These are phyloP conservation scores for Picochlorum sp. DNA, from an alignment of 139 green algal genomes.

Conservation along the genomic window DNA sequence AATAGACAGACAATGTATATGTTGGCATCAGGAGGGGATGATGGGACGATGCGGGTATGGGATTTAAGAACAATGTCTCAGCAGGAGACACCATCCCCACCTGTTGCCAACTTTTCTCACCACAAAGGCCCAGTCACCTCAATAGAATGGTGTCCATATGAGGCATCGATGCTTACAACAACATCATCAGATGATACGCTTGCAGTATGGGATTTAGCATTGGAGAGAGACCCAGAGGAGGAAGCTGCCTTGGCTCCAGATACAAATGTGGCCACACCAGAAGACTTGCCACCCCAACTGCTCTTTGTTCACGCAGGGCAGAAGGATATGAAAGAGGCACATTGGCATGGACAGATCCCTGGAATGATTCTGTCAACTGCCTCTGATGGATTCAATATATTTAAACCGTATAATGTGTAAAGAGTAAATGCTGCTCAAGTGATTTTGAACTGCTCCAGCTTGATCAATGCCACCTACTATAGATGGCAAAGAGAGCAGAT, in stretches of 20 bases:
- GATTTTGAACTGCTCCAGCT: no score
- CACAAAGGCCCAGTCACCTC: constrained; percentile 67
- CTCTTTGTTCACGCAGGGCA: constrained; percentile 94
- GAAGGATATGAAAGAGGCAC: constrained; percentile 88
- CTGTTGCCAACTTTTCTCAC: constrained; percentile 67
- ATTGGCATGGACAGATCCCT: constrained; percentile 94
- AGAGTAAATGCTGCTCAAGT: background rate
- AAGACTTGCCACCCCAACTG: constrained; percentile 77
- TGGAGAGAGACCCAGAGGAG: constrained; percentile 95
- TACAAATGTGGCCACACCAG: constrained; percentile 59
- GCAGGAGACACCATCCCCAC: constrained; percentile 6
- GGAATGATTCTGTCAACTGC: constrained; percentile 83
- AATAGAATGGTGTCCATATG: constrained; percentile 91
- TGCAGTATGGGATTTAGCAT: constrained; percentile 90
- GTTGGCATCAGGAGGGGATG: constrained; percentile 85
- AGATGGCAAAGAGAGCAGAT: no score
- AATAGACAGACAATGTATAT: constrained; percentile 84
- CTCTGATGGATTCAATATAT: constrained; percentile 90
- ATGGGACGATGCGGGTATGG: constrained; percentile 85
- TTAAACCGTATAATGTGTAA: constrained; percentile 85
- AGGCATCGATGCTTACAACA: constrained; percentile 82
- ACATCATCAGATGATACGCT: constrained; percentile 63
- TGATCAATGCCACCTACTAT: no score
- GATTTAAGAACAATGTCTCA: constrained; percentile 75
- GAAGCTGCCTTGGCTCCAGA: constrained; percentile 67